Conservation (phyloP, 129 eudicot species). For the Oenanthe sinensis region DNA sequence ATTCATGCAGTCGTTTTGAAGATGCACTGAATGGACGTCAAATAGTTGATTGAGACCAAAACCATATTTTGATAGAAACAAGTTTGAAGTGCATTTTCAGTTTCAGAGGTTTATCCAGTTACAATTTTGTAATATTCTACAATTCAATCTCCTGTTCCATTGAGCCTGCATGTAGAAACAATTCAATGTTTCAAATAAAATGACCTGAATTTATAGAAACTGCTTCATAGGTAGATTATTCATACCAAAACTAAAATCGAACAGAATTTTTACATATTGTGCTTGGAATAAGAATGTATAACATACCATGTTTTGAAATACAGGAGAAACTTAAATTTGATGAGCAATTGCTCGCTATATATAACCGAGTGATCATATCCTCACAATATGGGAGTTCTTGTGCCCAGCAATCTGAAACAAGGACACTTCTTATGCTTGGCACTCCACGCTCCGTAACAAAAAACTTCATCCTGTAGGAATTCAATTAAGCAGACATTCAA, state of each 20-base stretch:
- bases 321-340: background rate
- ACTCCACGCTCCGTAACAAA: background rate
- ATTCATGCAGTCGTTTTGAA: constrained; percentile 87
- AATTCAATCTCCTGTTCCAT: background rate
- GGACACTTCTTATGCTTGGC: background rate
- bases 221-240: background rate
- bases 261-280: background rate
- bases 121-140: constrained; percentile 1
- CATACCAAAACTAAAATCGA: background rate
- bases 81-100: background rate
- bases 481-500: background rate
- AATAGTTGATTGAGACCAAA: constrained; percentile 46
- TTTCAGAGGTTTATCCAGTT: background rate
- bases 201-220: background rate
- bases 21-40: constrained; percentile 54
- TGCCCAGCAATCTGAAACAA: too few species aligned
- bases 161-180: background rate
- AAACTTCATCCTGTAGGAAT: background rate
- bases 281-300: background rate
- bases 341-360: background rate
- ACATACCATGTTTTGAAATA: background rate
- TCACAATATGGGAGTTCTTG: too few species aligned
- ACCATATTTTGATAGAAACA: background rate
- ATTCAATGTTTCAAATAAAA: background rate
- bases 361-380: background rate